phyloP scores from a whole-genome alignment of 768 basidiomycete genomes.

The Mycena polygramma region DNA sequence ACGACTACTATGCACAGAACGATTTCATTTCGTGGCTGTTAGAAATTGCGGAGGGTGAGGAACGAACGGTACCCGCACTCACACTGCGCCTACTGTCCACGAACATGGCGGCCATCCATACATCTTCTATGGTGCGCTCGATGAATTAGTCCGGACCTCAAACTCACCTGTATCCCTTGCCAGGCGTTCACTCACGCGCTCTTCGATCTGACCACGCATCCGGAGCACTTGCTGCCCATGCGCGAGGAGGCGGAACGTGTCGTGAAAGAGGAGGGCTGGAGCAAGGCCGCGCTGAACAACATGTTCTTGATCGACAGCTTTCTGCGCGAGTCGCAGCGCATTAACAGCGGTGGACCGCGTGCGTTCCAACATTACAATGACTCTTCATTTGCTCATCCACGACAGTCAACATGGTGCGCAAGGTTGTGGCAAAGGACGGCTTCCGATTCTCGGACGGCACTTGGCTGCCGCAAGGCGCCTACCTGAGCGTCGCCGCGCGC shows the following conservation, averaged over 20 bases:
- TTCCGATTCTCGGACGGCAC: constrained; percentile 53
- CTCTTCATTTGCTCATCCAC: too few relatives aligned
- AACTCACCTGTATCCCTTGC: too few relatives aligned
- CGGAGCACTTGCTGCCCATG: constrained; percentile 46
- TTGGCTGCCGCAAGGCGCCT: constrained; percentile 46
- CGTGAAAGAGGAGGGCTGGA: constrained; percentile 52
- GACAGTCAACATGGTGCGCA: constrained; percentile 44
- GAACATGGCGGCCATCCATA: constrained; percentile 54
- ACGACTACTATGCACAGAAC: constrained; percentile 30
- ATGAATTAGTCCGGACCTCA: neutral
- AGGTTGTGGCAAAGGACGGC: constrained; percentile 41
- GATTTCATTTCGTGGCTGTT: constrained; percentile 53
- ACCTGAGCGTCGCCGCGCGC: neutral
- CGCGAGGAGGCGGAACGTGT: constrained; percentile 49
- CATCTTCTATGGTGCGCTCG: constrained; percentile 48
- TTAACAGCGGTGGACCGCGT: constrained; percentile 41
- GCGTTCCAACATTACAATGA: neutral
- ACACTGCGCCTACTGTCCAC: constrained; percentile 43
- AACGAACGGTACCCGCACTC: constrained; percentile 33
- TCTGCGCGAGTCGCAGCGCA: constrained; percentile 54
- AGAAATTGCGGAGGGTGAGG: constrained; percentile 39
- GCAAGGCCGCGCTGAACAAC: constrained; percentile 9
- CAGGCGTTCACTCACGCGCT: constrained; percentile 46
- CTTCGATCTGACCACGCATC: constrained; percentile 46
- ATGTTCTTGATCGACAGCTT: constrained; percentile 61